These are phyloP conservation scores for Lichtheimia corymbifera DNA, from an alignment of 371 early-diverging fungal species.

Conservation along the genomic window DNA sequence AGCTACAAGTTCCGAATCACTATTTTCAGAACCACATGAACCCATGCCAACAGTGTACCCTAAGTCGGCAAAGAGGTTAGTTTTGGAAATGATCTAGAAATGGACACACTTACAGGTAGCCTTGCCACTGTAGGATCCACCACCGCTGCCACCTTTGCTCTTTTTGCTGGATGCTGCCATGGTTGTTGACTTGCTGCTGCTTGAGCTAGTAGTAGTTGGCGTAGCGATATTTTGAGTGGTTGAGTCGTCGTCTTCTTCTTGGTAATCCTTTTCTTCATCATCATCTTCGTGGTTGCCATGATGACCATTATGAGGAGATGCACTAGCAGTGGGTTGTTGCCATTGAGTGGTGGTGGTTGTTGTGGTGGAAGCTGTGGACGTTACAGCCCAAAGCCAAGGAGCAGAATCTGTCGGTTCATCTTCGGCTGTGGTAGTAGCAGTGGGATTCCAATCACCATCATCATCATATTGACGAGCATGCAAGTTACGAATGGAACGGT, in stretches of 20 bases:
- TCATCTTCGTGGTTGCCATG: too few species aligned
- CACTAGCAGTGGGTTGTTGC: neutral
- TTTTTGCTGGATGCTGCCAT: too few species aligned
- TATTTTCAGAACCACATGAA: constrained; percentile 19
- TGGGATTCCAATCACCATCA: constrained; percentile 1
- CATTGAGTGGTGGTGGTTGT: neutral
- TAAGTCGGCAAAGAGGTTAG: constrained; percentile 17
- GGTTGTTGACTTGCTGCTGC: too few species aligned
- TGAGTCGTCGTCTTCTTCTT: too few species aligned
- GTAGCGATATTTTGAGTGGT: too few species aligned
- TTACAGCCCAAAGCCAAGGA: constrained; percentile 26
- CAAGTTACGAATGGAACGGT: neutral
- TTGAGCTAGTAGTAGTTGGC: neutral
- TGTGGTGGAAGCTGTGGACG: constrained; percentile 17
- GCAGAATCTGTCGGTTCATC: constrained; percentile 34
- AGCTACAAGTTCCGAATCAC: constrained; percentile 15
- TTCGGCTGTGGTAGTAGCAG: constrained; percentile 20
- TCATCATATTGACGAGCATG: constrained; percentile 1
- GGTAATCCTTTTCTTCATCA: too few species aligned
- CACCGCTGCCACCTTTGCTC: neutral
- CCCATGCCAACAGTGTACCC: constrained; percentile 21
- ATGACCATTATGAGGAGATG: too few species aligned
- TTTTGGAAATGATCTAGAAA: neutral
- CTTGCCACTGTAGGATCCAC: neutral
- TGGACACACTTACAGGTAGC: neutral